Conservation (phyloP, 352 stramenopile genomes). For the Stramenopiles sp. region DNA sequence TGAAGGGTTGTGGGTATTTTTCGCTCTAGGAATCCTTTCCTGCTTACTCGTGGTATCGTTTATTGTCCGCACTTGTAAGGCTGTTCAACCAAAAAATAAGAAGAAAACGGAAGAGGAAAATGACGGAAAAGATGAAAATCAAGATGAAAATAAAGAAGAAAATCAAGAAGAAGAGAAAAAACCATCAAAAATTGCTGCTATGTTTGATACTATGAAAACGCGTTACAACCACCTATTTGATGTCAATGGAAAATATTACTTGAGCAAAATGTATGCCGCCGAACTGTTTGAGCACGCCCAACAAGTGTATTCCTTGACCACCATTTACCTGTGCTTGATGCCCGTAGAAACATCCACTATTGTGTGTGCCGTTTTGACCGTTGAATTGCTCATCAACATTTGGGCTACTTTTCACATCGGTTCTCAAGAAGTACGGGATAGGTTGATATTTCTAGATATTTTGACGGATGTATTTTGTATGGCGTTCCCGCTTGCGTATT, state of each 20-base stretch:
- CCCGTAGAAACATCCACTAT: background rate
- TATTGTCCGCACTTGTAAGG: background rate
- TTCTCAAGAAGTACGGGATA: background rate
- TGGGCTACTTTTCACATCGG: background rate
- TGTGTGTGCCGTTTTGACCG: background rate
- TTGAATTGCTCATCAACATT: background rate
- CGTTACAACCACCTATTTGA: too few relatives aligned
- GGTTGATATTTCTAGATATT: background rate
- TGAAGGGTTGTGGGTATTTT: background rate
- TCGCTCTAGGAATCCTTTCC: background rate
- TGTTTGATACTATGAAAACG: too few relatives aligned
- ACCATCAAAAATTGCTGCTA: too few relatives aligned
- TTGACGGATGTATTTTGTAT: background rate
- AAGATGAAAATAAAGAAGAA: background rate
- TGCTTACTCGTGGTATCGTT: background rate
- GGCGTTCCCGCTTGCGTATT: background rate
- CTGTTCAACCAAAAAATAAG: background rate
- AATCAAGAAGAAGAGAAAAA: background rate
- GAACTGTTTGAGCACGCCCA: background rate
- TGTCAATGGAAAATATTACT: background rate
- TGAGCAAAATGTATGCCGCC: background rate
- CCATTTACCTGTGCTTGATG: background rate
- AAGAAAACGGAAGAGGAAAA: background rate
- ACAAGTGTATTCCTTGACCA: background rate
- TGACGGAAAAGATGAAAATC: background rate